A percentile compares a stretch with the other conserved stretches of the same genome.
Conservation (phyloP, 176 grass and related monocot genomes). For the Oryza brachyantha region DNA sequence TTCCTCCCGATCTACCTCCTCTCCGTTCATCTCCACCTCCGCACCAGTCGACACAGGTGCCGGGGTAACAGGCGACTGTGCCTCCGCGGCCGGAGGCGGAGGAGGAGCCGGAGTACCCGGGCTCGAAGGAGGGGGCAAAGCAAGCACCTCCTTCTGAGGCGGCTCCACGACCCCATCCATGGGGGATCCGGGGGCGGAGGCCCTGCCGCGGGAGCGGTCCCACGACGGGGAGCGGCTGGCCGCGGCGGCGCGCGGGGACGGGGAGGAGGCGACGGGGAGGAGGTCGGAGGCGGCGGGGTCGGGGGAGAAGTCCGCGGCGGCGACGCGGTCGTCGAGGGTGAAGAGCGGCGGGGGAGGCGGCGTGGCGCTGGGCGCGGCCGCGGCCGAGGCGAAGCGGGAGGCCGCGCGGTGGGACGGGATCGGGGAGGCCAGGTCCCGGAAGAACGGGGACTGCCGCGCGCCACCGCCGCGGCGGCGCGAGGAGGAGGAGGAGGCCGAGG, state of each 20-base stretch:
- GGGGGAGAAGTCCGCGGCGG: slow-evolving; percentile 56
- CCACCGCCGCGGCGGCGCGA: slow-evolving; percentile 33
- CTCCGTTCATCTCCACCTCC: slow-evolving; percentile 32
- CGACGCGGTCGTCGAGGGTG: slow-evolving; percentile 70
- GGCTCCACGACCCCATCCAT: slow-evolving; percentile 52
- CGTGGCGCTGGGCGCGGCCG: not conserved
- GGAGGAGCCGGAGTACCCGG: slow-evolving; percentile 30
- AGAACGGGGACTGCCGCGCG: slow-evolving; percentile 67
- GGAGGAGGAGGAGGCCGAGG: too few species aligned
- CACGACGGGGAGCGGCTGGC: slow-evolving; percentile 40
- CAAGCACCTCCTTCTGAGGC: slow-evolving; percentile 35
- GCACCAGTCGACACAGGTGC: slow-evolving; percentile 28
- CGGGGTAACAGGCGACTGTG: slow-evolving; percentile 46
- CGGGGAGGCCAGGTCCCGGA: slow-evolving; percentile 64
- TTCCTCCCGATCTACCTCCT: slow-evolving; percentile 53
- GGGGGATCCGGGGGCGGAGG: slow-evolving; percentile 31
- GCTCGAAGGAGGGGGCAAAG: slow-evolving; percentile 37
- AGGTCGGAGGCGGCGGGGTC: slow-evolving; percentile 64
- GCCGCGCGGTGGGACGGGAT: slow-evolving; percentile 52
- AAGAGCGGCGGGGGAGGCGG: slow-evolving; percentile 67
- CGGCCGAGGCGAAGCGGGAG: slow-evolving; percentile 40
- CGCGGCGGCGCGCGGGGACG: slow-evolving; percentile 35
- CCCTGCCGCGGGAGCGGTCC: slow-evolving; percentile 38
- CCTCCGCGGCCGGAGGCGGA: slow-evolving; percentile 32
- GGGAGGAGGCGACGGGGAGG: slow-evolving; percentile 50